A percentile compares a stretch with the other conserved stretches of the same genome.
Conservation (phyloP, 129 eudicot species). For the Mikania micrantha region DNA sequence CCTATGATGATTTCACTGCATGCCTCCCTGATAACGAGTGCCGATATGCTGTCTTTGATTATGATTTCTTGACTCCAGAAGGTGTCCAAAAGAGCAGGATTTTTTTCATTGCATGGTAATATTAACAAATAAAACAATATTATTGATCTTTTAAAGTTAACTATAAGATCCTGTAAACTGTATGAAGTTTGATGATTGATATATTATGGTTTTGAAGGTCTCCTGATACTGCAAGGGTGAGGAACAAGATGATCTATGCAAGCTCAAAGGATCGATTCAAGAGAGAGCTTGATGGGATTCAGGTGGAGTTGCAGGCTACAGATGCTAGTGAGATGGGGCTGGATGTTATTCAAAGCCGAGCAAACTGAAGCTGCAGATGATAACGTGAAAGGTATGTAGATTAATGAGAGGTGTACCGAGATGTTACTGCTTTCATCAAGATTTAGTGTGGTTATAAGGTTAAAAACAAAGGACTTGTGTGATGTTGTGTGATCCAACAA, state of each 20-base stretch:
- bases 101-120: constrained; percentile 48
- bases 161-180: neutral
- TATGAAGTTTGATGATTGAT: neutral
- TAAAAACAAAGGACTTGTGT: constrained; percentile 16
- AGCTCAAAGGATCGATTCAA: constrained; percentile 54
- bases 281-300: constrained; percentile 85
- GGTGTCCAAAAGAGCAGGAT: constrained; percentile 52
- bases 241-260: constrained; percentile 46
- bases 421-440: constrained; percentile 24
- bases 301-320: constrained; percentile 75
- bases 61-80: constrained; percentile 42
- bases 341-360: constrained; percentile 75
- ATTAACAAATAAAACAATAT: constrained; percentile 6
- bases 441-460: constrained; percentile 30
- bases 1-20: constrained; percentile 41
- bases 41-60: constrained; percentile 50
- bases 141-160: neutral
- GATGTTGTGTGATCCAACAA: constrained; percentile 32
- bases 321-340: constrained; percentile 76
- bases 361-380: constrained; percentile 22
- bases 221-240: constrained; percentile 35
- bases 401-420: constrained; percentile 18
- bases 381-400: constrained; percentile 20
- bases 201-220: constrained; percentile 17
- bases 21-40: constrained; percentile 51